These are phyloP conservation scores for Zygnema cylindricum DNA, from an alignment of 139 green algal species.

Conservation along the genomic window DNA sequence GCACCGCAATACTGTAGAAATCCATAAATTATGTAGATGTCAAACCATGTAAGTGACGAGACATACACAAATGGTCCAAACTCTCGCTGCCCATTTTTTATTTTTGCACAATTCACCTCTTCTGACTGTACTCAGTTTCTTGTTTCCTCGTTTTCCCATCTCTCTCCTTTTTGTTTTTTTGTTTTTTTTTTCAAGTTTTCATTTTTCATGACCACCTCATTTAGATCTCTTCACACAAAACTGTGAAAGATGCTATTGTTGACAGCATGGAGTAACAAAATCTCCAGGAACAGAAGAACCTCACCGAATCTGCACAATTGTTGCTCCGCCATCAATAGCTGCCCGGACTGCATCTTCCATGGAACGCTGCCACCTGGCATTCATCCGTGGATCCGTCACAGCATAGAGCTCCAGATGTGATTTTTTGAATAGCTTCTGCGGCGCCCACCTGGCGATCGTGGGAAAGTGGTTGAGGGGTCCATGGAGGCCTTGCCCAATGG, in stretches of 20 bases:
- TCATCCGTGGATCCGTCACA: slow-evolving; percentile 61
- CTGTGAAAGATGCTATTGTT: too few species aligned
- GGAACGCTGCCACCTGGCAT: slow-evolving; percentile 45
- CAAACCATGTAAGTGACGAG: too few species aligned
- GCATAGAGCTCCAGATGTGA: slow-evolving; percentile 53
- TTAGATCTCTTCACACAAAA: background rate
- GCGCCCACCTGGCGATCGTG: background rate
- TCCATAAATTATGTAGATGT: too few species aligned
- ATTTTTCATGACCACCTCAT: background rate
- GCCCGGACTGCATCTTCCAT: slow-evolving; percentile 71
- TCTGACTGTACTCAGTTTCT: too few species aligned
- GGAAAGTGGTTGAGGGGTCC: slow-evolving; percentile 51
- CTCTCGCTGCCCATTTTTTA: too few species aligned
- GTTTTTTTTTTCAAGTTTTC: too few species aligned
- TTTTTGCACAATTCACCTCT: too few species aligned
- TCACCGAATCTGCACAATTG: slow-evolving; percentile 81
- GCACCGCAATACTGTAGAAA: too few species aligned
- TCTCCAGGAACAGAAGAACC: background rate
- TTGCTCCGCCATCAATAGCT: slow-evolving; percentile 80
- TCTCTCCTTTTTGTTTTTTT: too few species aligned
- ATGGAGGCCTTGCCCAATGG: slow-evolving; percentile 34
- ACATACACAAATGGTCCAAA: too few species aligned
- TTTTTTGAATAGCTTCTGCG: background rate
- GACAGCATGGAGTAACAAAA: background rate
- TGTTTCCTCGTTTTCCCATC: too few species aligned